Evolutionary conservation across 169 alveolate genomes (phyloP), one percentile per base, ranked within the genome.

Genomic region (Eimeria necatrix): DNA sequence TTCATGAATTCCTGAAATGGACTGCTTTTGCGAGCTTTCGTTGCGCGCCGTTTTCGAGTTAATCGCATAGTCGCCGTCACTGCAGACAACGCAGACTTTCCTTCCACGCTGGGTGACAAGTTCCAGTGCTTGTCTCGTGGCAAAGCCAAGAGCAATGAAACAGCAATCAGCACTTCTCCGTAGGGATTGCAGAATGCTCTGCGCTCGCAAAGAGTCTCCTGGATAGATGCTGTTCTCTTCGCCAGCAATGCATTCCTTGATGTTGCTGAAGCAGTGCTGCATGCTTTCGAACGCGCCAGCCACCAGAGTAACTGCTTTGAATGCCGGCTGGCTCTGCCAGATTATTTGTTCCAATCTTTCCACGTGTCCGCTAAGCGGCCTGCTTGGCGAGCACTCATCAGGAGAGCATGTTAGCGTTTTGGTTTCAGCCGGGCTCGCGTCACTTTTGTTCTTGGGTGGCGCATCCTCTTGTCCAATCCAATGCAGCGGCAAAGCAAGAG

Each of bases 261-360:
- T 46, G 91, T 24, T 46, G 8, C 48, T 83, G 56, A 83, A 32
- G 91, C 53, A 59, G 56, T 16, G 74, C 59, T 83, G 91, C 76
- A 83, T 48, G 51, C 4, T 53, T 26, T 56, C 76, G 9, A 59
- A 32, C 18, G 74, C 91, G 12, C 26, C 16, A 83, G 32, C 91
- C 60, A 83, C n/a, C 74, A 26, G 7, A 9, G n/a, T 26, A 53
- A 24, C 68, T 52, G 76, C 32, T 18, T 56, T 24, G 6, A 53
- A 68, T 14, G 7, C 51, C 53, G 91, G 26, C 20, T 73, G 46
- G 74, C 91, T n/a, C 53, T 46, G 53, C 22, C 9, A 10, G 41
- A 32, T 32, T 18, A 32, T 49, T 52, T 56, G 56, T 4, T 16
- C 7, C 16, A 24, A 4, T 24, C 91, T 52, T 24, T 18, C 26